phyloP scores from a whole-genome alignment of 2,329 filamentous ascomycete species.

The Pseudogymnoascus sp. region DNA sequence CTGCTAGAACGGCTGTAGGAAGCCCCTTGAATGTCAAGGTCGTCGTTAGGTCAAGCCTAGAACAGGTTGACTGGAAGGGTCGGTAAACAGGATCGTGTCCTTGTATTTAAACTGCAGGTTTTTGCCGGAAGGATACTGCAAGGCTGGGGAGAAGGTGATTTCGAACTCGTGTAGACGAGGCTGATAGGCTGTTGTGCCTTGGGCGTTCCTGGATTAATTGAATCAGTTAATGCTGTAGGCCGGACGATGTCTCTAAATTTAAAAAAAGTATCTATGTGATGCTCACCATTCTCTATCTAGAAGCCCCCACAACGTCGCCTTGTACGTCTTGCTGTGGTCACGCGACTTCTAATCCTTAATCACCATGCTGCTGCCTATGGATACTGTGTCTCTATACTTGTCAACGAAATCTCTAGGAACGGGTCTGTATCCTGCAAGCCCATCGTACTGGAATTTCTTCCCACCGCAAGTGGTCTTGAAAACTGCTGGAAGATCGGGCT shows the following conservation, averaged over 20 bases:
- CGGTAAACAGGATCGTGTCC: conserved; percentile 56
- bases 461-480: conserved; percentile 47
- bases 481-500: neutral
- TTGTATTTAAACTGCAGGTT: conserved; percentile 56
- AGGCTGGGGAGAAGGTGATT: conserved; percentile 49
- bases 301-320: conserved; percentile 45
- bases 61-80: conserved; percentile 53
- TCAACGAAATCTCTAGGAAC: conserved; percentile 50
- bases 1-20: conserved; percentile 48
- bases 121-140: conserved; percentile 43
- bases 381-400: conserved; percentile 61
- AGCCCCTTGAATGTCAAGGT: conserved; percentile 47
- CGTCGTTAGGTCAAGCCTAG: conserved; percentile 54
- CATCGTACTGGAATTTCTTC: conserved; percentile 55
- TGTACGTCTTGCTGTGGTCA: neutral
- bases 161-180: conserved; percentile 60
- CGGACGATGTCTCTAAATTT: neutral
- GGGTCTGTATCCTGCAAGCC: conserved; percentile 58
- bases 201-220: conserved; percentile 46
- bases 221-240: neutral
- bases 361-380: conserved; percentile 57
- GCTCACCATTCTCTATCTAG: conserved; percentile 59
- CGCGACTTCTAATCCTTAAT: conserved; percentile 54
- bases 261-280: neutral
- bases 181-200: conserved; percentile 61